A percentile compares a stretch with the other conserved stretches of the same genome.
These are phyloP conservation scores for Aspergillus ellipticus DNA, from an alignment of 495 filamentous ascomycete species.

Conservation along the genomic window DNA sequence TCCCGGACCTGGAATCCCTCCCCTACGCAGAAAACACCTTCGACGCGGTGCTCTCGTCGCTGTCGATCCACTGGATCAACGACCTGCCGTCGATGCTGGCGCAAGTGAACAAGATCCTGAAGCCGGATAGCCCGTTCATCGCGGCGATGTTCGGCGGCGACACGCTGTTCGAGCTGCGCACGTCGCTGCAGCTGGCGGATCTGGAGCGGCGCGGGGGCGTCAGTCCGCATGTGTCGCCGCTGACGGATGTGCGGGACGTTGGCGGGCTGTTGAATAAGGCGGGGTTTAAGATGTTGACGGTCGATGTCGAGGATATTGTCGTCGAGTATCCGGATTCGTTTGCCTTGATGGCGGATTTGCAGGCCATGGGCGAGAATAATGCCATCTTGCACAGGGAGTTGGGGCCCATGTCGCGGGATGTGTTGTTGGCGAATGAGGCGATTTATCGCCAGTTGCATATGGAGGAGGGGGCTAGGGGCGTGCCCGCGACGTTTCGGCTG, in stretches of 20 bases:
- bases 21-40: slow-evolving; percentile 77
- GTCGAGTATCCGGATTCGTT: slow-evolving; percentile 94
- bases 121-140: slow-evolving; percentile 88
- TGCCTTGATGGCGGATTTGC: slow-evolving; percentile 86
- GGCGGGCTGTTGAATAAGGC: slow-evolving; percentile 82
- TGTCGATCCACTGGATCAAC: slow-evolving; percentile 97
- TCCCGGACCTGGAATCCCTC: slow-evolving; percentile 64
- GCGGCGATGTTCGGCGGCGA: slow-evolving; percentile 97
- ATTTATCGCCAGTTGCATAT: slow-evolving; percentile 85
- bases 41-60: slow-evolving; percentile 81
- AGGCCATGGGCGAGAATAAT: slow-evolving; percentile 92
- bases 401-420: slow-evolving; percentile 72
- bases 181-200: slow-evolving; percentile 89
- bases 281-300: slow-evolving; percentile 92
- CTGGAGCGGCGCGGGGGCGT: slow-evolving; percentile 85
- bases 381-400: slow-evolving; percentile 76
- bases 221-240: slow-evolving; percentile 76
- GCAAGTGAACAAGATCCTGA: slow-evolving; percentile 77
- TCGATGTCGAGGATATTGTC: slow-evolving; percentile 95
- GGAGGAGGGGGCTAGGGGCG: slow-evolving; percentile 58
- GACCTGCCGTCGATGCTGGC: slow-evolving; percentile 79
- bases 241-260: slow-evolving; percentile 90
- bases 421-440: slow-evolving; percentile 80
- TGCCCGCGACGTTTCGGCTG: slow-evolving; percentile 87
- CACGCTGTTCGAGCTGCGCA: slow-evolving; percentile 88